Conservation (phyloP, 805 yeast species). For the Kuraishia molischiana region DNA sequence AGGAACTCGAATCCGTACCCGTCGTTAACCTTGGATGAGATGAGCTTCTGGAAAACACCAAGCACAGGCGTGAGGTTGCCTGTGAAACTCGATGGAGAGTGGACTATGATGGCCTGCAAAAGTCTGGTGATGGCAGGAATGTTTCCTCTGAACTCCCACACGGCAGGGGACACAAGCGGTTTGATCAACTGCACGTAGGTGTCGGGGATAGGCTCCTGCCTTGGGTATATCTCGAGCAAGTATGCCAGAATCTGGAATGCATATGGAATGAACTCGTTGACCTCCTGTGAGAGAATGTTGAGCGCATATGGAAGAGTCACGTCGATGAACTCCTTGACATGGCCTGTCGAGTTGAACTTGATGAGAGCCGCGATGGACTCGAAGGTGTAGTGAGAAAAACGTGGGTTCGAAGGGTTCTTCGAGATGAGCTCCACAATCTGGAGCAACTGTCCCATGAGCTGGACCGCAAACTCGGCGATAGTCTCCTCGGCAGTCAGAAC, state of each 20-base stretch:
- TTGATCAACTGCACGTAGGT: conserved; percentile 57
- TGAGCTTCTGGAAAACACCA: conserved; percentile 93
- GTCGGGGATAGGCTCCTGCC: conserved; percentile 42
- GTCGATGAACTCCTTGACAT: conserved; percentile 32
- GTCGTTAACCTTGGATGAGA: conserved; percentile 79
- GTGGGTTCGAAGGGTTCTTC: conserved; percentile 92
- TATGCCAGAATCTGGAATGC: conserved; percentile 84
- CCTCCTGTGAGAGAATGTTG: conserved; percentile 65
- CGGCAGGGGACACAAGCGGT: conserved; percentile 80
- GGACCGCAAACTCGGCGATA: conserved; percentile 33
- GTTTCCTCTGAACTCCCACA: conserved; percentile 92
- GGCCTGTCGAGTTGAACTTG: conserved; percentile 29
- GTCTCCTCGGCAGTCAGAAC: conserved; percentile 63
- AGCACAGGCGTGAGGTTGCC: conserved; percentile 62
- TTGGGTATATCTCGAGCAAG: conserved; percentile 54
- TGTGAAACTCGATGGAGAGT: conserved; percentile 30
- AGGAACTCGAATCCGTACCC: conserved; percentile 76
- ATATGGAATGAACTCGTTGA: conserved; percentile 92
- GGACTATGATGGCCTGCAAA: conserved; percentile 53
- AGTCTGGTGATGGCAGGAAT: conserved; percentile 88
- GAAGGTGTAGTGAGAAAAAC: conserved; percentile 82
- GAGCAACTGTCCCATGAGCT: conserved; percentile 54
- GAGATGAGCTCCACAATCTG: conserved; percentile 61
- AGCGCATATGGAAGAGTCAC: conserved; percentile 60
- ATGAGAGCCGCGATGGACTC: conserved; percentile 78